Evolutionary conservation across 2,329 filamentous ascomycete species (phyloP), one percentile per base, ranked within the genome.

Genomic region (Alternaria sp.): DNA sequence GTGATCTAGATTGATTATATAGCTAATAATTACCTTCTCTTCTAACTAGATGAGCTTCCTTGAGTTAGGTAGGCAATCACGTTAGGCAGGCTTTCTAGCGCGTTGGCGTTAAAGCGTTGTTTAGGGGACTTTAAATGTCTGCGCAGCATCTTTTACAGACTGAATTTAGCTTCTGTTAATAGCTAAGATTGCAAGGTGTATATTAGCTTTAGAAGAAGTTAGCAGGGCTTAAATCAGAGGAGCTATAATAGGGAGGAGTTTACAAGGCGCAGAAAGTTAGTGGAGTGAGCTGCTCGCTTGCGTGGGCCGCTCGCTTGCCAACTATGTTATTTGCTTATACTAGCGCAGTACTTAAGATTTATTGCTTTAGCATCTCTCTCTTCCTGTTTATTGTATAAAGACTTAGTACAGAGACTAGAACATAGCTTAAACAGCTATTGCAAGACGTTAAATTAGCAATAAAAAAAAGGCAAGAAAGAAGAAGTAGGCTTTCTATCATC

Each of bases 11-110:
- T 37, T 10, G n/a, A 60, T 53, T 48, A 60, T 60, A 56, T 56
- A 40, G 11, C 34, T 31, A 48, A 52, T 28, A 40, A 60, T 37
- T n/a, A 52, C 46, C 51, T 60, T 37, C 52, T 60, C 52, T 49
- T 60, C 39, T 37, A 51, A 45, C 45, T 53, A 24, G 5, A 48
- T 41, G 9, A 61, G 41, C 36, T 57, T 60, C 34, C 34, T 60
- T 24, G 45, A 52, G n/a, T 60, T 60, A 24, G 44, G 44, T 17
- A 51, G 5, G 28, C 31, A 51, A 54, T 54, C 39, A 17, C 21
- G 28, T 58, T 23, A 11, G 36, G 29, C 33, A 44, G 39, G 23
- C 9, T 10, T 50, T 36, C 56, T 23, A 28, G 51, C 45, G 51
- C 37, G 45, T 58, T 39, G 31, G 14, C 34, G 9, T 5, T 31